Evolutionary conservation across 106 monocot species (phyloP), one percentile per base, ranked within the genome.

Genomic region (Acorus calamus): DNA sequence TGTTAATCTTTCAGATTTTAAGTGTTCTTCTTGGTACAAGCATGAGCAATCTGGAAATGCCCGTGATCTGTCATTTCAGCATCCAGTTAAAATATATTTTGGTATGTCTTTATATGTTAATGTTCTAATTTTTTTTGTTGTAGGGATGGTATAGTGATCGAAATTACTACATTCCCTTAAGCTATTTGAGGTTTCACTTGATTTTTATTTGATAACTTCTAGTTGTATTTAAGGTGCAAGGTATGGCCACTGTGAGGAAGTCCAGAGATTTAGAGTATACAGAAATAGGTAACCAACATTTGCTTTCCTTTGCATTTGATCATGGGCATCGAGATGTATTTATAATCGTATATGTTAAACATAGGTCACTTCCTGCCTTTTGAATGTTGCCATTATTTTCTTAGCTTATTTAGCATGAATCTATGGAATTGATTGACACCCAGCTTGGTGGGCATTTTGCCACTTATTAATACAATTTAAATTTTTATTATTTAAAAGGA

Each of bases 31-130:
- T 6, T 98, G 96, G 96, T 78, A 50, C 53, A 66, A 61, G 41
- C 65, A 88, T 62, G 82, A 76, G 53, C 74, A 87, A 61, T 76
- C 77, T 67, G 80, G 78, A 53, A 69, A 82, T 60, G 56, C 60
- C 56, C 91, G 96, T 71, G 74, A 85, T 73, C 43, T 98, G 44
- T 91, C 91, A 57, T 91, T 98, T 80, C 72, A 71, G 50, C 96
- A 98, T 79, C 96, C 91, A 10, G 67, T 98, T 46, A 98, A 98
- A 73, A 73, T 91, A 57, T 76, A 83, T 65, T 62, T 98, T 62
- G 96, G 96, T 98, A 98, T 58, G 10, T 5, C 1, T 43, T 10
- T 62, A 51, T 14, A 55, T 13, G 47, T 8, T 12, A 56, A 47
- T 0, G 9, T 50, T 11, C 9, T 3, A 44, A 11, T 41, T 60